Base-by-base conservation (phyloP, 2,329 filamentous ascomycete species). In the Samsoniella hepiali region DNA sequence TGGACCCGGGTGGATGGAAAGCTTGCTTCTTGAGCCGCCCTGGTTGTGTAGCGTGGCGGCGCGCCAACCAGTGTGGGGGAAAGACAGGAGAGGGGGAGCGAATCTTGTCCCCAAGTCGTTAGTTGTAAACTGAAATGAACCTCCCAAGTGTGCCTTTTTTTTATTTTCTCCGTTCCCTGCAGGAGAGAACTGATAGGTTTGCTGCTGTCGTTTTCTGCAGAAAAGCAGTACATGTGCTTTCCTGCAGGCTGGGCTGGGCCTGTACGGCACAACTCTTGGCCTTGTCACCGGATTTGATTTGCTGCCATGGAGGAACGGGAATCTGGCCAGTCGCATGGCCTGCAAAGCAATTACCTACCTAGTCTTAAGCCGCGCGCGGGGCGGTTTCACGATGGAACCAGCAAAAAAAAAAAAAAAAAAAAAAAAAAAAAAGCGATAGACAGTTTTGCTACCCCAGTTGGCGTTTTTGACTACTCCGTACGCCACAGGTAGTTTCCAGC, bases 1-100 rank as follows among this genome's bases (percentile, higher is more conserved):
- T 45, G 50, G 22, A 22, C 49, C 50, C 53, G 60, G 60, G 60
- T 62, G 51, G 53, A 63, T 42, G 61, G 61, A 22, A 22, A 63
- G 45, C 45, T 38, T 58, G 22, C 47, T 53, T 31, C 51, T 29
- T n/a, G 53, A 54, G 32, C 36, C 36, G 36, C 34, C 38, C 53
- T 17, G 22, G 22, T 36, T 10, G 17, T 34, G 31, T 8, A n/a
- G 36, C 53, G 27, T 22, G 22, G 22, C 22, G 49, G 49, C 27
- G 57, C 58, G 47, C 34, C 58, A 60, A 36, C 13, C 42, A 31
- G 11, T 50, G 56, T 31, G 56, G 44, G 45, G 45, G 9, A 58
- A 27, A 42, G 8, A 15, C 9, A 42, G 9, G 44, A 9, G 6
- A 38, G 3, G 8, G 44, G 29, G 45, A 9, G 45, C 32, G 8